A percentile compares a stretch with the other conserved stretches of the same genome.
Conservation (phyloP, 2,329 filamentous ascomycete species). For the Sclerotinia trifoliorum region DNA sequence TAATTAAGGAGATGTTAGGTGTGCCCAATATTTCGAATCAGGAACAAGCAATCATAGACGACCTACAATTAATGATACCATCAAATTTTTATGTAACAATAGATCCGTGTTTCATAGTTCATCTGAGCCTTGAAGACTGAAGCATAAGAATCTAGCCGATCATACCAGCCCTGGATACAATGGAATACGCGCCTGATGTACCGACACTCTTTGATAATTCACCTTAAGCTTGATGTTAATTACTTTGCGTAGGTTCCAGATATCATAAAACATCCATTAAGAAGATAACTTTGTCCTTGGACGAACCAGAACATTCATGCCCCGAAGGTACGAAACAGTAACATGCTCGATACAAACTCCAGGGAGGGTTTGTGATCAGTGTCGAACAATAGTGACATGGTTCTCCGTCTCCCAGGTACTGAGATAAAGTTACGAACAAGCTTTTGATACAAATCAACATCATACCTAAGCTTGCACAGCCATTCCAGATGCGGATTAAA, state of each 20-base stretch:
- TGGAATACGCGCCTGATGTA: background rate
- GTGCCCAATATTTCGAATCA: background rate
- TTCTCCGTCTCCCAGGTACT: background rate
- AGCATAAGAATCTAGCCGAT: background rate
- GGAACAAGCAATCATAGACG: background rate
- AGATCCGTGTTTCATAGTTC: background rate
- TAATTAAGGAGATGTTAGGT: background rate
- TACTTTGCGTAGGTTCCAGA: no score
- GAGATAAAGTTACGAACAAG: conserved; percentile 9
- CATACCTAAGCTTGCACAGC: background rate
- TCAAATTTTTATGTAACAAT: background rate
- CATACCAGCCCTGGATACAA: background rate
- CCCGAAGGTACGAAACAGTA: background rate
- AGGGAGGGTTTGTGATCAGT: background rate
- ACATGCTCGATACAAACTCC: background rate
- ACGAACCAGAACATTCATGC: background rate
- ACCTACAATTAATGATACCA: background rate
- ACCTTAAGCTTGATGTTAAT: background rate
- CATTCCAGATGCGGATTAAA: background rate
- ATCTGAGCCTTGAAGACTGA: background rate
- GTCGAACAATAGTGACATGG: conserved; percentile 4
- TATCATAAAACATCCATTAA: background rate
- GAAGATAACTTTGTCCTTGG: background rate
- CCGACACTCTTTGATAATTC: background rate
- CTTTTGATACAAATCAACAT: conserved; percentile 4